Evolutionary conservation across 2,329 filamentous ascomycete genomes (phyloP).

Genomic region (Endoconidiophora laricicola): DNA sequence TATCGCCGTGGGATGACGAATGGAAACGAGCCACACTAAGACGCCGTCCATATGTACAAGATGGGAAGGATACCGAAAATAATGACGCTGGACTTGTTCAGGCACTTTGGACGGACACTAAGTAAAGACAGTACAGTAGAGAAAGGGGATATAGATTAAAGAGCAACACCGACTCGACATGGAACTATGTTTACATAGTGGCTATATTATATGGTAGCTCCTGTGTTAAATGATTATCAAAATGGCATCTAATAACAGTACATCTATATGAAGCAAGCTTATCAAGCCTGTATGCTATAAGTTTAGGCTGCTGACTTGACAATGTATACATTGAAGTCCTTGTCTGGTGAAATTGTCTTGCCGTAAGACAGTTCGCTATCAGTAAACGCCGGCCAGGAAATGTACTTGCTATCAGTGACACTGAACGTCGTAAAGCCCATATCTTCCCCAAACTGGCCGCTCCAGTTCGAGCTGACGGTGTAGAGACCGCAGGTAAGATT

Average conservation of each 20-base stretch:
- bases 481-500: constrained; percentile 28
- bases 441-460: constrained; percentile 34
- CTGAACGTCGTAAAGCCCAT: constrained; percentile 38
- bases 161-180: no score
- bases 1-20: constrained; percentile 1
- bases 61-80: neutral
- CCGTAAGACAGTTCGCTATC: constrained; percentile 28
- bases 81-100: constrained; percentile 1
- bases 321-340: neutral
- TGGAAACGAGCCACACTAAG: constrained; percentile 5
- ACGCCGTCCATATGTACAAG: neutral
- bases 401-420: constrained; percentile 30
- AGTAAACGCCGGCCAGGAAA: constrained; percentile 36
- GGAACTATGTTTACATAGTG: no score
- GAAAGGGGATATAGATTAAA: no score
- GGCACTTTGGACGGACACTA: constrained; percentile 1
- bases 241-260: no score
- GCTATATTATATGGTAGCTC: no score
- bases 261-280: no score
- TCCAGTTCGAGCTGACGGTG: constrained; percentile 37
- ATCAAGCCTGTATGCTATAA: neutral
- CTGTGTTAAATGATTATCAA: no score
- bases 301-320: neutral
- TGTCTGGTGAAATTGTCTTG: constrained; percentile 4
- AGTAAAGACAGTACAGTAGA: neutral